A percentile compares a stretch with the other conserved stretches of the same genome.
These are phyloP conservation scores for Penicillium corylophilum DNA, from an alignment of 2,329 filamentous ascomycete species.

Conservation along the genomic window DNA sequence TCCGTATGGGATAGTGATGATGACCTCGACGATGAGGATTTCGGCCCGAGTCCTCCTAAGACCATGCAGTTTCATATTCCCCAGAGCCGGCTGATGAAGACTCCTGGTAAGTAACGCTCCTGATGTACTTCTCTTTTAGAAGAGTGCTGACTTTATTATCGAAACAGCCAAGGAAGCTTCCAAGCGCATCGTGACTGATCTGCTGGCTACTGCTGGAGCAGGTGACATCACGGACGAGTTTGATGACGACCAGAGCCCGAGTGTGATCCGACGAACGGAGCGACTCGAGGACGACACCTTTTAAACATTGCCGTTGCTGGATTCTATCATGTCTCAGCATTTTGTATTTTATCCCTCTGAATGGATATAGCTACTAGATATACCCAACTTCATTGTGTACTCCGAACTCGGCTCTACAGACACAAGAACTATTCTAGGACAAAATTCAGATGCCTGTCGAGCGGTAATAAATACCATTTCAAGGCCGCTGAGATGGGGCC, in stretches of 20 bases:
- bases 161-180: constrained; percentile 50
- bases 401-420: background rate
- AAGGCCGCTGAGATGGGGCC: background rate
- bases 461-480: background rate
- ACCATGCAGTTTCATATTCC: constrained; percentile 55
- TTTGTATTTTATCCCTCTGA: background rate
- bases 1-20: constrained; percentile 72
- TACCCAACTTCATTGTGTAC: background rate
- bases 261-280: constrained; percentile 43
- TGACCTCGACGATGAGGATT: constrained; percentile 59
- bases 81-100: constrained; percentile 50
- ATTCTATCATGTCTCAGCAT: background rate
- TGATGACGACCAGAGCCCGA: constrained; percentile 44
- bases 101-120: constrained; percentile 39
- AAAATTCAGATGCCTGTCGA: background rate
- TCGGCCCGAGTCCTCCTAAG: constrained; percentile 86
- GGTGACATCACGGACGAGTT: constrained; percentile 40
- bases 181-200: constrained; percentile 50
- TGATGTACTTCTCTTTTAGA: background rate
- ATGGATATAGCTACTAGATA: background rate
- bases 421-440: background rate
- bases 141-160: background rate
- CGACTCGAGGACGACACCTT: constrained; percentile 50
- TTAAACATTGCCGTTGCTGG: constrained; percentile 20
- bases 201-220: constrained; percentile 47